phyloP scores from a whole-genome alignment of 2,329 filamentous ascomycete species.

The Metarhizium humberi region DNA sequence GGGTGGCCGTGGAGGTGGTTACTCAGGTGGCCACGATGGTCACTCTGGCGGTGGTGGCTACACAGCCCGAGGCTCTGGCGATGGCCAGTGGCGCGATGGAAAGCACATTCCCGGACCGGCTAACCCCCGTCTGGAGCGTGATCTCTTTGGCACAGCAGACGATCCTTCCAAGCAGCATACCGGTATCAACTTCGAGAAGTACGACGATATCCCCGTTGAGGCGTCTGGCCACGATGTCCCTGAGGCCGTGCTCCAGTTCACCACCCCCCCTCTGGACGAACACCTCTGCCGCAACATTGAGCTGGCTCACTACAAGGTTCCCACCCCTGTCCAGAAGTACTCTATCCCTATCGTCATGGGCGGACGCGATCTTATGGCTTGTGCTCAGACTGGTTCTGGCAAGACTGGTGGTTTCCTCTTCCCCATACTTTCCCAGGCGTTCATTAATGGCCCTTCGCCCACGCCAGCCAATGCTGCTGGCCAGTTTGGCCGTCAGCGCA shows the following conservation, averaged over 20 bases:
- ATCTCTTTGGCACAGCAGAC: constrained; percentile 80
- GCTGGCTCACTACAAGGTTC: constrained; percentile 87
- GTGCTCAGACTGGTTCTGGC: constrained; percentile 98
- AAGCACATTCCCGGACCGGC: constrained; percentile 87
- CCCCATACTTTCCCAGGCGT: constrained; percentile 96
- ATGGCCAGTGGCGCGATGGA: constrained; percentile 93
- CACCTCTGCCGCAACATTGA: constrained; percentile 90
- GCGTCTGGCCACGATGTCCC: constrained; percentile 90
- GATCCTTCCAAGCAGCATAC: constrained; percentile 93
- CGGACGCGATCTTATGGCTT: constrained; percentile 97
- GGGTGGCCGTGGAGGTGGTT: constrained; percentile 24
- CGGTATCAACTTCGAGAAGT: constrained; percentile 99
- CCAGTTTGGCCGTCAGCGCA: constrained; percentile 86
- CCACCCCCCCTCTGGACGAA: constrained; percentile 89
- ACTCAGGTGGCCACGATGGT: constrained; percentile 19
- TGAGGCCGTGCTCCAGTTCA: constrained; percentile 83
- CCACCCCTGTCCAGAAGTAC: constrained; percentile 98
- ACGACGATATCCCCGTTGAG: constrained; percentile 98
- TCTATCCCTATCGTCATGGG: constrained; percentile 98
- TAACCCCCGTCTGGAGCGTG: constrained; percentile 85
- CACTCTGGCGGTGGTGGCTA: constrained; percentile 36
- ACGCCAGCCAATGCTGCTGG: constrained; percentile 54
- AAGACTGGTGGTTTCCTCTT: constrained; percentile 99
- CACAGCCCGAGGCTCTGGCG: constrained; percentile 72
- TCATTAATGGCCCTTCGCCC: constrained; percentile 74